phyloP scores from a whole-genome alignment of 2,329 filamentous ascomycete species.

The Aspergillus fischeri region DNA sequence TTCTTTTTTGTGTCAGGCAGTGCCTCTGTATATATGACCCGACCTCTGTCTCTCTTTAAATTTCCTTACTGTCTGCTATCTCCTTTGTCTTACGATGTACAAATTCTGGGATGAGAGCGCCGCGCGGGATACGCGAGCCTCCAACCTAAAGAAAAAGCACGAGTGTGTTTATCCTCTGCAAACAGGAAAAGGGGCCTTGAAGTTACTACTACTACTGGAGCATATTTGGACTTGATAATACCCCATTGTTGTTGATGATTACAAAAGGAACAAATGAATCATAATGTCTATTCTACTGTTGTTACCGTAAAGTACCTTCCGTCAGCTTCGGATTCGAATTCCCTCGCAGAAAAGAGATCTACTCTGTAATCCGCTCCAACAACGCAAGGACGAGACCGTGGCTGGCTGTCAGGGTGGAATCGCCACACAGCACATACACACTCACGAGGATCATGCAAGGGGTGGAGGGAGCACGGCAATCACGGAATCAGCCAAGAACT shows the following conservation, averaged over 20 bases:
- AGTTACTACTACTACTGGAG: not conserved
- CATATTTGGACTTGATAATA: not conserved
- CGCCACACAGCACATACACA: not conserved
- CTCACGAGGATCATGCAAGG: not conserved
- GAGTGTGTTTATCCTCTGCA: not conserved
- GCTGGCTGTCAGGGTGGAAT: not conserved
- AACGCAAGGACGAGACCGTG: not conserved
- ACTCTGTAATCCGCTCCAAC: not conserved
- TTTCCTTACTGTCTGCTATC: not conserved
- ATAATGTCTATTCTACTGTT: not conserved
- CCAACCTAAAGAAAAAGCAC: not conserved
- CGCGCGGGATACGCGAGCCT: not conserved
- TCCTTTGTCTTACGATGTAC: not conserved
- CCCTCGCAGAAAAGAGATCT: not conserved
- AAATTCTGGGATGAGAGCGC: not conserved
- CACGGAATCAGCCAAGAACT: not conserved
- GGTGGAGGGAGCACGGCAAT: not conserved
- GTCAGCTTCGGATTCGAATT: not conserved
- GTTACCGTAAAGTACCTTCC: not conserved
- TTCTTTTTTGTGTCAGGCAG: slow-evolving; percentile 13
- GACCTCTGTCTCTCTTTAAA: not conserved
- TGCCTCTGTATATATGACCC: not conserved
- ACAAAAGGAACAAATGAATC: not conserved
- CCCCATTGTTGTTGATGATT: not conserved
- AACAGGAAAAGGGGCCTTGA: not conserved